Percentiles rank a stretch among this genome's conserved stretches.
Conservation (phyloP, 352 stramenopile species). For the Pythium grandisporangium region DNA sequence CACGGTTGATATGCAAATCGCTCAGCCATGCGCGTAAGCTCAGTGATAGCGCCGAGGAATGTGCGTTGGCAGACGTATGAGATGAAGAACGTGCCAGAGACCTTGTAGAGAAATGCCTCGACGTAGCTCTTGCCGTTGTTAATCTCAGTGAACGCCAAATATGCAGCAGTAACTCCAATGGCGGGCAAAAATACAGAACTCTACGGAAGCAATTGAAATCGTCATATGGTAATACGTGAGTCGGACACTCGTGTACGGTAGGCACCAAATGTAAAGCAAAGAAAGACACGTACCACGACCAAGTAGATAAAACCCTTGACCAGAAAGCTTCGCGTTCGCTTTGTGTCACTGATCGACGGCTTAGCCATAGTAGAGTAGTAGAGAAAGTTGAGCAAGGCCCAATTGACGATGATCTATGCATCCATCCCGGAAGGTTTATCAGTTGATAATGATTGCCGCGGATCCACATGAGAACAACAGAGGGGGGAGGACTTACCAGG, state of each 20-base stretch:
- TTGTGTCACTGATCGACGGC: constrained; percentile 53
- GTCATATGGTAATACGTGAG: background rate
- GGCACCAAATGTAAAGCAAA: too few species aligned
- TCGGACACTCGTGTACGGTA: too few species aligned
- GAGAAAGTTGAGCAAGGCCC: constrained; percentile 57
- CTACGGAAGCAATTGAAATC: constrained; percentile 12
- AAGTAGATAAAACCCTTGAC: constrained; percentile 73
- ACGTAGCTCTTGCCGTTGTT: constrained; percentile 52
- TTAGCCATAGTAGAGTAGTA: constrained; percentile 64
- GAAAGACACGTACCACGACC: constrained; percentile 46
- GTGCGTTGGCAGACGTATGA: constrained; percentile 77
- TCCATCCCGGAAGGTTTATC: too few species aligned
- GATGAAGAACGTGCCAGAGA: constrained; percentile 83
- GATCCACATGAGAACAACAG: too few species aligned
- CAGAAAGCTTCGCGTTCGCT: constrained; percentile 58
- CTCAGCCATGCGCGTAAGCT: constrained; percentile 57
- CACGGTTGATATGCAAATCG: constrained; percentile 60
- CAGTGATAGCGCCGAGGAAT: constrained; percentile 65
- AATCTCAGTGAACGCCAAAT: constrained; percentile 56
- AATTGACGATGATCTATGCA: constrained; percentile 65
- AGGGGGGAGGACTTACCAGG: constrained; percentile 38
- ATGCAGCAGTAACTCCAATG: constrained; percentile 70
- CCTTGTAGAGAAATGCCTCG: constrained; percentile 76
- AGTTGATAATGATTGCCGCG: too few species aligned
- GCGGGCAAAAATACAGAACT: constrained; percentile 71